These are phyloP conservation scores for Umbelopsis sp. DNA, from an alignment of 192 early-diverging fungal species.

Conservation along the genomic window DNA sequence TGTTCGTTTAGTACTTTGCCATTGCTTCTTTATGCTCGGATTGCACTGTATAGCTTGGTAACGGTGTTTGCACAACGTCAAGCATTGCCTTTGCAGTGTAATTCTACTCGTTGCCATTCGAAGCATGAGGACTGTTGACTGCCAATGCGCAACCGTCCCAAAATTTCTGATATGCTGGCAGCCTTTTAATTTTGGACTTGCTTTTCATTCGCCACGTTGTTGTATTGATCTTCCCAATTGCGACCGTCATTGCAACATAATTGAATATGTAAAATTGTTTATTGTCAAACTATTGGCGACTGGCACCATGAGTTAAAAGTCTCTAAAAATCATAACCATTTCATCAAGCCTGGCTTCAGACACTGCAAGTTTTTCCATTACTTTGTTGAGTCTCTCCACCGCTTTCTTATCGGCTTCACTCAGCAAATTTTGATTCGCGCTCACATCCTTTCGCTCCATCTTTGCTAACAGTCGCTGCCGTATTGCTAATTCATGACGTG, in stretches of 20 bases:
- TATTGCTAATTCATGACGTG: constrained; percentile 47
- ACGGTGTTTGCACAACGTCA: too few species aligned
- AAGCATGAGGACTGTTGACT: too few species aligned
- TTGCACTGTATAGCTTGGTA: too few species aligned
- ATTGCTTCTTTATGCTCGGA: not conserved
- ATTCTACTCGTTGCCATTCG: too few species aligned
- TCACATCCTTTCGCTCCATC: constrained; percentile 67
- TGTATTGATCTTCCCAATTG: not conserved
- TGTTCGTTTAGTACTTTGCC: not conserved
- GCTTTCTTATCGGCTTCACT: constrained; percentile 53
- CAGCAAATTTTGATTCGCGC: constrained; percentile 54
- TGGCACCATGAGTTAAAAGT: constrained; percentile 39
- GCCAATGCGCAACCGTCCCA: not conserved
- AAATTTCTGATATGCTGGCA: not conserved
- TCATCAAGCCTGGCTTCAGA: constrained; percentile 47
- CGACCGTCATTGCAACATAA: not conserved
- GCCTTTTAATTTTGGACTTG: not conserved
- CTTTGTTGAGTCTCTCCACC: constrained; percentile 40
- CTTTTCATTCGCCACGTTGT: not conserved
- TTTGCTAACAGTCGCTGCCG: constrained; percentile 63
- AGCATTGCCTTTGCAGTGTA: too few species aligned
- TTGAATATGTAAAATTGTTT: constrained; percentile 7
- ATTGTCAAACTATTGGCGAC: not conserved
- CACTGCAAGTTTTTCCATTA: constrained; percentile 53
- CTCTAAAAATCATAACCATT: constrained; percentile 47